A percentile compares a stretch with the other conserved stretches of the same genome.
Evolutionary conservation across 768 basidiomycete species (phyloP).

Genomic region (Boletellus sp.): DNA sequence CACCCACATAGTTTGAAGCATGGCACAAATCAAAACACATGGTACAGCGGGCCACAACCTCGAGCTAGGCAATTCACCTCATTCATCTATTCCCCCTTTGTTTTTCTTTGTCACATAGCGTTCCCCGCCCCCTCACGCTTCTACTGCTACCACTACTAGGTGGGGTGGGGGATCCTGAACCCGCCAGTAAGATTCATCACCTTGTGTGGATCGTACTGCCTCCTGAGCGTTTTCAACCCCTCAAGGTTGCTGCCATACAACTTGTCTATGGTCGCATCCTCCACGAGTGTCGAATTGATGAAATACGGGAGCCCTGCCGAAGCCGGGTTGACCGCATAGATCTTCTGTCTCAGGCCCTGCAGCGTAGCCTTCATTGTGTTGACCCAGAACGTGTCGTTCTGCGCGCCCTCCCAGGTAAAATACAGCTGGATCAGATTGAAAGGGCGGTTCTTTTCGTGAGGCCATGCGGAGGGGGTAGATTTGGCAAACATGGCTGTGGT

Average conservation of each 20-base stretch:
- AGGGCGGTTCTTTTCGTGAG: conserved; percentile 16
- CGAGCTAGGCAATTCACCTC: no score
- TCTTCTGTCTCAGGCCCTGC: neutral
- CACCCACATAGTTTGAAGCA: no score
- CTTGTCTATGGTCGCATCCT: neutral
- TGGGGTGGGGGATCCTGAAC: conserved; percentile 21
- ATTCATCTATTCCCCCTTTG: no score
- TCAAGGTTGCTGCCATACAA: conserved; percentile 8
- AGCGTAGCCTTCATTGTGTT: conserved; percentile 4
- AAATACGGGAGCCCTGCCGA: conserved; percentile 7
- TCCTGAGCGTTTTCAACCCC: conserved; percentile 2
- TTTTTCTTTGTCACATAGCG: no score
- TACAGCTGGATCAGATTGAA: conserved; percentile 6
- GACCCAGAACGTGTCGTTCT: conserved; percentile 11
- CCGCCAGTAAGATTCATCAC: conserved; percentile 16
- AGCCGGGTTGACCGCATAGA: neutral
- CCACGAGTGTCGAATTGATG: conserved; percentile 8
- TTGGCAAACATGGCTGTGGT: conserved; percentile 11
- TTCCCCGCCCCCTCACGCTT: no score
- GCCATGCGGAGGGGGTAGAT: conserved; percentile 13
- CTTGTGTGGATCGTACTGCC: conserved; percentile 4
- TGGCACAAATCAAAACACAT: no score
- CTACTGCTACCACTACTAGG: no score
- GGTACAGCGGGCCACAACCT: no score
- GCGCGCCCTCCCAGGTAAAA: conserved; percentile 13